Percentiles rank a stretch among this genome's conserved stretches.
phyloP scores from a whole-genome alignment of 2,329 filamentous ascomycete genomes.

The Cordyceps tenuipes region DNA sequence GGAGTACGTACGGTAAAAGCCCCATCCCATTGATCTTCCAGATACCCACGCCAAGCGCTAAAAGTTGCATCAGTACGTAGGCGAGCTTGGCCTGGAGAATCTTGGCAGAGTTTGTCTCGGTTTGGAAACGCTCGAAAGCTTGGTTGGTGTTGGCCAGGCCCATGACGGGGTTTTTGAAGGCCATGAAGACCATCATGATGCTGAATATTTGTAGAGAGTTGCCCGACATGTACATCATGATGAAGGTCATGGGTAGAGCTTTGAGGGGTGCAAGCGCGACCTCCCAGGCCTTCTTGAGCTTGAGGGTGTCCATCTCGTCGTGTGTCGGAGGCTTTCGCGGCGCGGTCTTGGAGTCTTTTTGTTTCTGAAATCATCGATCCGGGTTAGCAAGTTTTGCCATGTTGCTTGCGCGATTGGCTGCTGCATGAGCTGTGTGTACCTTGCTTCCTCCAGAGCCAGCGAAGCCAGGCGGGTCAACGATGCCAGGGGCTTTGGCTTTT shows the following conservation, averaged over 20 bases:
- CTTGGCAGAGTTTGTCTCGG: constrained; percentile 62
- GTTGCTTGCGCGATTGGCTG: neutral
- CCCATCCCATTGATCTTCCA: constrained; percentile 99
- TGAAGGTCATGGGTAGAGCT: constrained; percentile 91
- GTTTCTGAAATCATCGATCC: constrained; percentile 31
- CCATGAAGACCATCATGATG: constrained; percentile 99
- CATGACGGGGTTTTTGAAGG: constrained; percentile 92
- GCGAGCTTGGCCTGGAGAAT: constrained; percentile 78
- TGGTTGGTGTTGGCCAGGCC: constrained; percentile 75
- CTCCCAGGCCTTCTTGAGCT: constrained; percentile 99
- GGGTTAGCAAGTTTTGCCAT: constrained; percentile 6
- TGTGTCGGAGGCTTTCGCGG: constrained; percentile 60
- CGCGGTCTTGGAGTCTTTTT: constrained; percentile 40
- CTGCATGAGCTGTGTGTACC: constrained; percentile 31
- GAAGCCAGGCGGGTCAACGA: constrained; percentile 84
- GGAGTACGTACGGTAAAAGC: constrained; percentile 65
- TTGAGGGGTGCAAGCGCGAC: constrained; percentile 89
- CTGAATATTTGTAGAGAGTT: constrained; percentile 98
- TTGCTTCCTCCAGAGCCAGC: constrained; percentile 48
- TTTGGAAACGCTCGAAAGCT: constrained; percentile 88
- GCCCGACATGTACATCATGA: constrained; percentile 99
- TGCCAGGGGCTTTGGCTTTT: constrained; percentile 56
- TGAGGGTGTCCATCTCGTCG: constrained; percentile 88
- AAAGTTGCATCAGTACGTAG: constrained; percentile 78
- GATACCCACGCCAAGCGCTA: constrained; percentile 75